These are phyloP conservation scores for Talaromyces pinophilus DNA, from an alignment of 2,329 filamentous ascomycete species.

Conservation along the genomic window DNA sequence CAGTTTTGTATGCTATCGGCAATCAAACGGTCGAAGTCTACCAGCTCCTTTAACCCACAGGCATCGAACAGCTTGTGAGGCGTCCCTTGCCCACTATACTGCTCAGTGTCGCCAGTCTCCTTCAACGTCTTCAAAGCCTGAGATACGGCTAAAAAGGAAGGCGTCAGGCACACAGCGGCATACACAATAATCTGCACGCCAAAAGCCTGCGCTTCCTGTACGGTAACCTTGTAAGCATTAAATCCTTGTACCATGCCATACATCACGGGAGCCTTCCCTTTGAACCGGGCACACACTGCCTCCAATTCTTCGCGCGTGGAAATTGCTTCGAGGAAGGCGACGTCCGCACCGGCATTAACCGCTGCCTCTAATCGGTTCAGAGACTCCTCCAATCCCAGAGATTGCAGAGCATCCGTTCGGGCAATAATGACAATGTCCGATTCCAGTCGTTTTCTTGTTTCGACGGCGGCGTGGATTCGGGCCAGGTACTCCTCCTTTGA, in stretches of 20 bases:
- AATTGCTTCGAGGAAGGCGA: background rate
- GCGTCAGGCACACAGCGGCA: background rate
- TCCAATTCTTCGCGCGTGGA: background rate
- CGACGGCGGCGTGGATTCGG: background rate
- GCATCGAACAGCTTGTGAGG: background rate
- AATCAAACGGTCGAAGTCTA: background rate
- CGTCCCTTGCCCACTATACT: background rate
- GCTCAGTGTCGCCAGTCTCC: background rate
- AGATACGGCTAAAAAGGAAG: background rate
- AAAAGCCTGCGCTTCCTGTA: background rate
- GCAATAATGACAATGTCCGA: conserved; percentile 38
- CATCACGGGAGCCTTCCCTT: background rate
- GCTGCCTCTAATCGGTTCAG: background rate
- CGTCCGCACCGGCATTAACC: background rate
- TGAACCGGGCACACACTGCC: background rate
- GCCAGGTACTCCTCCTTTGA: background rate
- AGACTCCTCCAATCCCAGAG: background rate
- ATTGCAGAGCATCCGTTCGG: conserved; percentile 33
- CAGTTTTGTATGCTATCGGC: no score
- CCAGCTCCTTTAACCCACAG: background rate
- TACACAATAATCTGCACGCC: background rate
- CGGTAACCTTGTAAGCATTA: background rate
- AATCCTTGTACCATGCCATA: background rate
- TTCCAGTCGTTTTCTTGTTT: background rate
- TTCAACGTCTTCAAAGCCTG: background rate